Conservation (phyloP, 345 rosid species). For the Clarkia xantiana region DNA sequence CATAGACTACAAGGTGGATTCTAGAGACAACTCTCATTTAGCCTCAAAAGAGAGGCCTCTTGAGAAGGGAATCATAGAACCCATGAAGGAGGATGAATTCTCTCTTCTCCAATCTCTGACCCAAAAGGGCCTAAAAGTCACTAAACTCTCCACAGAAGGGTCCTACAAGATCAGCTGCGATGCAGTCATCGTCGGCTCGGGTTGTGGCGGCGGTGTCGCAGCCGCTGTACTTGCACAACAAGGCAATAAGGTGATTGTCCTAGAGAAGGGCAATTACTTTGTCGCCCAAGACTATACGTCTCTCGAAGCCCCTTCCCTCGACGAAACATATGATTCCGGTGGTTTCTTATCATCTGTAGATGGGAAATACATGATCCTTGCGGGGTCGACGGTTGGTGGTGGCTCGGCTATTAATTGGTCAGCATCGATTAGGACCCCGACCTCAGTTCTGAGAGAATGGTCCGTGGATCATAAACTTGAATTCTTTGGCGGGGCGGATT, state of each 20-base stretch:
- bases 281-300: constrained; percentile 10
- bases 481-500: constrained; percentile 8
- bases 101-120: constrained; percentile 8
- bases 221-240: constrained; percentile 13
- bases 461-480: constrained; percentile 10
- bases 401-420: constrained; percentile 16
- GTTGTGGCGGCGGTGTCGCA: constrained; percentile 16
- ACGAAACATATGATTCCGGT: constrained; percentile 10
- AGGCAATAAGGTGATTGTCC: constrained; percentile 12
- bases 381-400: constrained; percentile 14
- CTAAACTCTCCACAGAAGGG: neutral
- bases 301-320: constrained; percentile 12
- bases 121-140: constrained; percentile 7
- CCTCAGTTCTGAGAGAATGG: constrained; percentile 12
- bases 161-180: constrained; percentile 9
- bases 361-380: constrained; percentile 10
- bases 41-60: constrained; percentile 31
- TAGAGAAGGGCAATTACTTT: constrained; percentile 16
- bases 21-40: constrained; percentile 8
- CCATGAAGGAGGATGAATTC: constrained; percentile 13
- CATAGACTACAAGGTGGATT: constrained; percentile 40
- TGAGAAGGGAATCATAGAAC: constrained; percentile 38
- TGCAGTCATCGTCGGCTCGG: constrained; percentile 12
- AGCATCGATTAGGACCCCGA: constrained; percentile 12
- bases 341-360: constrained; percentile 8